Percentiles rank a stretch among this genome's conserved stretches.
These are phyloP conservation scores for Fusarium miscanthi DNA, from an alignment of 2,329 filamentous ascomycete genomes.

Conservation along the genomic window DNA sequence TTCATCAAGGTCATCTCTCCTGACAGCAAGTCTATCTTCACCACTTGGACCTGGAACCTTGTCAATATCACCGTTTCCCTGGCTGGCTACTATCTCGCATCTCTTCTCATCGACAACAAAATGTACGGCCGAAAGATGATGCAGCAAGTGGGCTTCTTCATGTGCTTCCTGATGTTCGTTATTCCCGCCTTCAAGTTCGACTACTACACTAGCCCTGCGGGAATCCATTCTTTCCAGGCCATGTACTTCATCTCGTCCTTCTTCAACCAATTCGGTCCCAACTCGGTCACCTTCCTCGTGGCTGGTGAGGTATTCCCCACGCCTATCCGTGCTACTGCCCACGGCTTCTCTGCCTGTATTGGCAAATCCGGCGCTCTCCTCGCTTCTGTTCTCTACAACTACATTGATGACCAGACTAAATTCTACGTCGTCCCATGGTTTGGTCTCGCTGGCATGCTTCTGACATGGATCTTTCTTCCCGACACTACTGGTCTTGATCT, in stretches of 20 bases:
- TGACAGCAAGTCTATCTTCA: slow-evolving; percentile 78
- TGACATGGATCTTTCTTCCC: slow-evolving; percentile 90
- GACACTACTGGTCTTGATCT: slow-evolving; percentile 96
- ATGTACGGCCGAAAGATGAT: slow-evolving; percentile 96
- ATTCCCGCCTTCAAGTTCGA: slow-evolving; percentile 89
- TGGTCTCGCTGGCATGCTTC: slow-evolving; percentile 84
- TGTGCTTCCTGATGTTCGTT: slow-evolving; percentile 93
- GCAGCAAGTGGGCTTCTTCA: slow-evolving; percentile 93
- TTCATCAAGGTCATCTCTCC: slow-evolving; percentile 87
- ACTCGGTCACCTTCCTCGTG: slow-evolving; percentile 95
- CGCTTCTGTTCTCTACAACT: slow-evolving; percentile 92
- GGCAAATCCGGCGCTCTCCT: slow-evolving; percentile 91
- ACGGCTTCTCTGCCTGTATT: slow-evolving; percentile 92
- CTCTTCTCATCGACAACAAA: slow-evolving; percentile 93
- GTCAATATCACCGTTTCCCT: slow-evolving; percentile 90
- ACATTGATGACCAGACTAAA: slow-evolving; percentile 85
- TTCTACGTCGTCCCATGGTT: slow-evolving; percentile 98
- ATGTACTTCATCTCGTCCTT: slow-evolving; percentile 99
- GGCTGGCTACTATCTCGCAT: slow-evolving; percentile 89
- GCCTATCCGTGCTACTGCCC: slow-evolving; percentile 89
- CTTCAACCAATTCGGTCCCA: slow-evolving; percentile 99
- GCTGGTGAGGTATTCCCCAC: slow-evolving; percentile 97
- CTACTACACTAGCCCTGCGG: slow-evolving; percentile 78
- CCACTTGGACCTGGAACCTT: slow-evolving; percentile 91
- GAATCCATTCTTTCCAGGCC: slow-evolving; percentile 91